Conservation (phyloP, 208 protist genomes). For the Endotrypanum monterogeii region DNA sequence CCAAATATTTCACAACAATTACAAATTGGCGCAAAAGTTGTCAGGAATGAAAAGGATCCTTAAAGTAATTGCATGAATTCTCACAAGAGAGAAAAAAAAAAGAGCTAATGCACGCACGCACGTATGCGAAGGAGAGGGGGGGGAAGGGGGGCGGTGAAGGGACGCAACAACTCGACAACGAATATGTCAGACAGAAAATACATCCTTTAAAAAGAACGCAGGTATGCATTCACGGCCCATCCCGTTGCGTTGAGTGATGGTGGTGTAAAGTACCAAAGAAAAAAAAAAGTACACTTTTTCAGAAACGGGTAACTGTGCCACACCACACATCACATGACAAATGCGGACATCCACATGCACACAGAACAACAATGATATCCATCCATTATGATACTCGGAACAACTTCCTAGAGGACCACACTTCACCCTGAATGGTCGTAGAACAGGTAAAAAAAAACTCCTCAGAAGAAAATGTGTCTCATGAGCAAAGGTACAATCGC, state of each 20-base stretch:
- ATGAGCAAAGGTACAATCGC: no score
- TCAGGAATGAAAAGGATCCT: not conserved
- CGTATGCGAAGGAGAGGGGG: no score
- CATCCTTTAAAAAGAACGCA: no score
- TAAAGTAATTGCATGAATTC: no score
- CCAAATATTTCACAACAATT: not conserved
- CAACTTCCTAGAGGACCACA: not conserved
- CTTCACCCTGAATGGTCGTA: not conserved
- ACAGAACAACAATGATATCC: not conserved
- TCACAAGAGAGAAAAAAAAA: not conserved
- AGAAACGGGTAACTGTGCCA: not conserved
- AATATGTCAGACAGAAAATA: no score
- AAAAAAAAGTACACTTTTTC: not conserved
- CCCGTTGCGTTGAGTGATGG: not conserved
- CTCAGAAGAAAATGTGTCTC: no score
- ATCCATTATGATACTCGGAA: not conserved
- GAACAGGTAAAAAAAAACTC: no score
- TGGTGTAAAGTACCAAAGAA: not conserved
- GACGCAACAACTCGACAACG: not conserved
- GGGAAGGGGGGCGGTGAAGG: no score
- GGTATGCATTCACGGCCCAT: no score
- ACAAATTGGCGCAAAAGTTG: not conserved
- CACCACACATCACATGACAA: not conserved
- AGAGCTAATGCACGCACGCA: not conserved
- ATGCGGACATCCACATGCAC: not conserved